Evolutionary conservation across 768 basidiomycete genomes (phyloP).

Genomic region (Russula sp.): DNA sequence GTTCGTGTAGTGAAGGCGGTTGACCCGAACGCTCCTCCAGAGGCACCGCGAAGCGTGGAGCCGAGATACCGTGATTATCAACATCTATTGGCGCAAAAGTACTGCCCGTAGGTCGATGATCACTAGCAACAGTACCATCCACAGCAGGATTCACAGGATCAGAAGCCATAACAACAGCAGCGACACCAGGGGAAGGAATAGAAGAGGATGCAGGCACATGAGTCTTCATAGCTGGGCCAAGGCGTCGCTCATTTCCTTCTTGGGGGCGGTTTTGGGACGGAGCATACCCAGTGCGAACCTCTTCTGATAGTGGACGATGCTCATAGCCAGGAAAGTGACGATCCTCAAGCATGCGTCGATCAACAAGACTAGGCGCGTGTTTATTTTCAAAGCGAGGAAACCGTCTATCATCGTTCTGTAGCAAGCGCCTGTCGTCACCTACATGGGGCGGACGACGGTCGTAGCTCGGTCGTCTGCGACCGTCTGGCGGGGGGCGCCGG

Average conservation of each 20-base stretch:
- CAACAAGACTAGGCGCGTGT: conserved; percentile 10
- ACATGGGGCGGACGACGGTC: conserved; percentile 12
- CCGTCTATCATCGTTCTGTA: conserved; percentile 21
- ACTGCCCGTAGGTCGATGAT: not conserved
- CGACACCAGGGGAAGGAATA: not conserved
- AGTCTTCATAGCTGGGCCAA: conserved; percentile 2
- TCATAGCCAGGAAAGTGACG: conserved; percentile 18
- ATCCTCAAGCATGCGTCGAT: conserved; percentile 3
- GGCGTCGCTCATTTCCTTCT: conserved; percentile 7
- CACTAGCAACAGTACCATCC: not conserved
- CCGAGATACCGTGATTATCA: conserved; percentile 5
- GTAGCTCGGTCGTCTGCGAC: conserved; percentile 32
- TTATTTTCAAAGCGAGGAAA: conserved; percentile 22
- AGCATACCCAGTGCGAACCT: conserved; percentile 16
- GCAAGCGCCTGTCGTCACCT: conserved; percentile 13
- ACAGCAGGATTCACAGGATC: not conserved
- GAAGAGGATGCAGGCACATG: not conserved
- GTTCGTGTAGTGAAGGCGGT: conserved; percentile 14
- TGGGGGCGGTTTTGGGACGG: conserved; percentile 5
- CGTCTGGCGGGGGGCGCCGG: conserved; percentile 39
- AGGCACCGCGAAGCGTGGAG: conserved; percentile 14
- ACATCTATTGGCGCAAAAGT: not conserved
- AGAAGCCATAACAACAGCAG: conserved; percentile 2
- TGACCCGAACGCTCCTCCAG: conserved; percentile 24
- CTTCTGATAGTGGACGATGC: conserved; percentile 11